These are phyloP conservation scores for Hypoxylon sp. DNA, from an alignment of 2,329 filamentous ascomycete species.

Conservation along the genomic window DNA sequence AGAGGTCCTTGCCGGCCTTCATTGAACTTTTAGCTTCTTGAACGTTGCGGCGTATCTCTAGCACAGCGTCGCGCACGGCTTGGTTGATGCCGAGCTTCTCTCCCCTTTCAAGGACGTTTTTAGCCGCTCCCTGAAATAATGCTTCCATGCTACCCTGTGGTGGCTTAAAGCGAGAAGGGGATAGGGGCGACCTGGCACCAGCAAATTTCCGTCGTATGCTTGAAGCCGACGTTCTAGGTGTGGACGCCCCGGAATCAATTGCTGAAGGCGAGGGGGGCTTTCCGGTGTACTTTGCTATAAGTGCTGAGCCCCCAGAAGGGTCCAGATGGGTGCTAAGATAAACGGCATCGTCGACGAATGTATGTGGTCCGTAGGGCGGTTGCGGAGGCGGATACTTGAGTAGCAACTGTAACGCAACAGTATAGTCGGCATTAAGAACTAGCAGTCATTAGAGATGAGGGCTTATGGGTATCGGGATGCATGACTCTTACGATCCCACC, in stretches of 20 bases:
- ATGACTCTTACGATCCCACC: constrained; percentile 82
- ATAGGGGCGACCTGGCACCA: constrained; percentile 63
- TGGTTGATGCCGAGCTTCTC: constrained; percentile 86
- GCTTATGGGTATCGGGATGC: background rate
- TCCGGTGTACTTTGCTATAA: constrained; percentile 81
- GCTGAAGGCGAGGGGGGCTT: constrained; percentile 60
- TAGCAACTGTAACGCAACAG: constrained; percentile 83
- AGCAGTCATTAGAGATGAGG: constrained; percentile 45
- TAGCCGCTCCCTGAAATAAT: constrained; percentile 82
- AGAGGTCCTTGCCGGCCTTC: constrained; percentile 56
- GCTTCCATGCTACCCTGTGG: constrained; percentile 75
- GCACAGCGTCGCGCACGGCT: constrained; percentile 84
- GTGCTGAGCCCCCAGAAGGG: constrained; percentile 71
- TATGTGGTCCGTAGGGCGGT: constrained; percentile 76
- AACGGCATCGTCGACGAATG: constrained; percentile 88
- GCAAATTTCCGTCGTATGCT: constrained; percentile 61
- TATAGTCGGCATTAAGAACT: constrained; percentile 92
- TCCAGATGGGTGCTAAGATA: constrained; percentile 78
- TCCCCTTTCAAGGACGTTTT: constrained; percentile 78
- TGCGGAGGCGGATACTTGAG: constrained; percentile 84
- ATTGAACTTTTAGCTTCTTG: constrained; percentile 69
- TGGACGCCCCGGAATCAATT: constrained; percentile 51
- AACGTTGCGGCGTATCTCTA: constrained; percentile 83
- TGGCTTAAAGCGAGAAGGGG: constrained; percentile 65
- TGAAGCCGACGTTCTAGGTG: constrained; percentile 56